Evolutionary conservation across 73 alveolate genomes (phyloP), one percentile per base, ranked within the genome.

Genomic region (Paramecium pentaurelia): DNA sequence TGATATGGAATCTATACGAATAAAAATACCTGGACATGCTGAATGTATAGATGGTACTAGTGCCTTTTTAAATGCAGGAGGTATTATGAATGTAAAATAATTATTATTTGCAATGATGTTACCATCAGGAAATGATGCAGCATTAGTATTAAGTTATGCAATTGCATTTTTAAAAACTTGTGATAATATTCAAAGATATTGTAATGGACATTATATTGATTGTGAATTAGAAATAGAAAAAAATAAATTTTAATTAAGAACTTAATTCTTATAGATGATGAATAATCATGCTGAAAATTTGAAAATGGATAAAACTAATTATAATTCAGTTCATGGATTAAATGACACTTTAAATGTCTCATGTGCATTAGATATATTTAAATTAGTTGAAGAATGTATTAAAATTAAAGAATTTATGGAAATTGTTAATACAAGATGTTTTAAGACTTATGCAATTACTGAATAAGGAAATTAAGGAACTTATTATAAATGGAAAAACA

Each of bases 51-150:
- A 71, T 18, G 98, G 98, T 12, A 96, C 98, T 2, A 88, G 93
- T 18, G 98, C 98, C 6, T 71, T 68, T 49, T 49, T 96, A 25
- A 40, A 89, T 58, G 92, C 58, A 22, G 95, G 92, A 40, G 88
- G 94, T 38, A 86, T 92, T 30, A 60, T 96, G 14, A 83, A 60
- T 38, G 60, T 96, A 16, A 58, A 73, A 54, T 95, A 95, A 51
- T 92, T 95, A 38, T 92, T 95, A 22, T 94, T 89, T 91, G 98
- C 97, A 1, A 93, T 96, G 22, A 88, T 96, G 96, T 86, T 96
- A 20, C 98, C 98, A 1, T 88, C 96, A 30, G 98, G 98, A 32
- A 96, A 96, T 59, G 98, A 96, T 71, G 98, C 98, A 37, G 96
- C 98, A 70, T 93, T 94, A 8, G 87, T 92, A 8, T 64, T 45